These are phyloP conservation scores for Daldinia grandis DNA, from an alignment of 495 filamentous ascomycete species.

Conservation along the genomic window DNA sequence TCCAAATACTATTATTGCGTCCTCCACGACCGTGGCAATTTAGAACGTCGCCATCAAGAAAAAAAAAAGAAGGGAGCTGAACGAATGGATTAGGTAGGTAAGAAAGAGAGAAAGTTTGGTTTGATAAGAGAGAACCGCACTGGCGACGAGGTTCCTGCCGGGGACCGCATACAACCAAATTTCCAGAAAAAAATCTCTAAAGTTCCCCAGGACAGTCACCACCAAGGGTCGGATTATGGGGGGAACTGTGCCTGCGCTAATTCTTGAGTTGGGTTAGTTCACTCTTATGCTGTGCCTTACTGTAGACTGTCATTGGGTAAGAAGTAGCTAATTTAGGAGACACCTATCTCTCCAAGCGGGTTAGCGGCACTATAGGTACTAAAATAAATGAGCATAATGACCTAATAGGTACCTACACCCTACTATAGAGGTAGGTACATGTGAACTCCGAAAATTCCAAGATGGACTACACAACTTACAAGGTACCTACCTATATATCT, in stretches of 20 bases:
- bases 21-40: constrained; percentile 5
- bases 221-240: constrained; percentile 28
- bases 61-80: constrained; percentile 24
- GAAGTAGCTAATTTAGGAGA: constrained; percentile 31
- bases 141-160: constrained; percentile 21
- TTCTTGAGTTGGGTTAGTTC: constrained; percentile 12
- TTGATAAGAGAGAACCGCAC: constrained; percentile 14
- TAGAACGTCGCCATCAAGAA: constrained; percentile 4
- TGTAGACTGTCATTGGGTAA: constrained; percentile 27
- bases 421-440: no score
- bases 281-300: constrained; percentile 20
- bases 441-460: no score
- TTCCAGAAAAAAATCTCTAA: constrained; percentile 37
- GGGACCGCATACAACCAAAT: constrained; percentile 32
- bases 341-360: constrained; percentile 15
- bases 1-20: constrained; percentile 18
- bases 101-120: constrained; percentile 20
- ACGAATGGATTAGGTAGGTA: constrained; percentile 12
- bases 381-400: constrained; percentile 24
- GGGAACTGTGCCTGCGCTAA: constrained; percentile 33
- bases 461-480: no score
- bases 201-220: constrained; percentile 16
- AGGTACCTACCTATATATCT: background rate
- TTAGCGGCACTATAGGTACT: constrained; percentile 22
- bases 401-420: background rate